phyloP scores from a whole-genome alignment of 1,284 basidiomycete species.

The Pseudozyma sp. region DNA sequence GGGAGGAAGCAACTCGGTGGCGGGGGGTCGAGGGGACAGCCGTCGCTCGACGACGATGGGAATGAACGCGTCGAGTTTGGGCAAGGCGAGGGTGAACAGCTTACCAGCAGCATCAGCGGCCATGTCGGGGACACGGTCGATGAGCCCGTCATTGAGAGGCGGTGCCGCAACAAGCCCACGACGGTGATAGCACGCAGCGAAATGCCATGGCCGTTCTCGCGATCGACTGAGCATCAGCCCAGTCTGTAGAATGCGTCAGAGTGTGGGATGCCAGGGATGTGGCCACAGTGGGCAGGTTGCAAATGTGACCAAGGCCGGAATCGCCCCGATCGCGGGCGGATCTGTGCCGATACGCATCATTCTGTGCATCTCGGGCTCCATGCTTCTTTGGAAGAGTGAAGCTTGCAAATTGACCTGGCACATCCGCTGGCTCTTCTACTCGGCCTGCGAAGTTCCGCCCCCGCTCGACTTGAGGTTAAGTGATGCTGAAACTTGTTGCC shows the following conservation, averaged over 20 bases:
- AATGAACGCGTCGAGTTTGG: conserved; percentile 11
- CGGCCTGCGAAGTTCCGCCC: too few species aligned
- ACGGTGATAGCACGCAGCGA: conserved; percentile 11
- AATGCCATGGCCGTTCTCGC: not conserved
- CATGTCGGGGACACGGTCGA: conserved; percentile 22
- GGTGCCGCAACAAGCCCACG: conserved; percentile 20
- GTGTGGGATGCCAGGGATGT: too few species aligned
- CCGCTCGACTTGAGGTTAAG: too few species aligned
- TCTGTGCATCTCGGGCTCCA: not conserved
- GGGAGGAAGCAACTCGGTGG: conserved; percentile 16
- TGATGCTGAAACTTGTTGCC: too few species aligned
- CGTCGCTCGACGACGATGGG: conserved; percentile 36
- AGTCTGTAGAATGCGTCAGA: too few species aligned
- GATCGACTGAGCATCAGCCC: too few species aligned
- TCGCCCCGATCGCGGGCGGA: not conserved
- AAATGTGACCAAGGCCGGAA: not conserved
- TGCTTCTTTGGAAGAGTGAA: too few species aligned
- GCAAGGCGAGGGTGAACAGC: conserved; percentile 29
- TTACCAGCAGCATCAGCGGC: conserved; percentile 23
- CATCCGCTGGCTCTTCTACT: too few species aligned
- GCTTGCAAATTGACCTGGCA: too few species aligned
- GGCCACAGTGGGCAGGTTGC: too few species aligned
- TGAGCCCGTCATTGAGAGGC: conserved; percentile 34
- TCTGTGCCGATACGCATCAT: not conserved
- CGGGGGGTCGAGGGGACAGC: conserved; percentile 24